Percentiles rank a stretch among this genome's conserved stretches.
Conservation (phyloP, 352 stramenopile species). For the Pythium pyrilobum region DNA sequence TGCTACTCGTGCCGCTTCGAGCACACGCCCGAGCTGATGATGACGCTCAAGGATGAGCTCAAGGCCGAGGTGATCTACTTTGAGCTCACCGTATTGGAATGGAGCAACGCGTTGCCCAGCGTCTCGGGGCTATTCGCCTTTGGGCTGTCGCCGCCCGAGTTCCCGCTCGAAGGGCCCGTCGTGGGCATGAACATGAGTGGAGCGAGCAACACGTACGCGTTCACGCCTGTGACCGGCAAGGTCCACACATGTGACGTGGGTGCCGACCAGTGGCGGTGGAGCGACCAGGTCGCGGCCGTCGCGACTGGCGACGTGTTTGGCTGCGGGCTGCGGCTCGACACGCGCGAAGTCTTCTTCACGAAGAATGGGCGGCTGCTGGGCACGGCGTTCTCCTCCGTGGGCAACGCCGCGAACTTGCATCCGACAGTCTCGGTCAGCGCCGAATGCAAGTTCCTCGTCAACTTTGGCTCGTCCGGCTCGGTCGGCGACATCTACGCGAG, state of each 20-base stretch:
- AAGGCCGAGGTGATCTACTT: constrained; percentile 83
- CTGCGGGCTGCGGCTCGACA: constrained; percentile 74
- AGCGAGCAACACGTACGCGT: constrained; percentile 53
- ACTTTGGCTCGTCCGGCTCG: constrained; percentile 42
- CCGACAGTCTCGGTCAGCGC: constrained; percentile 73
- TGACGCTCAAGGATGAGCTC: constrained; percentile 59
- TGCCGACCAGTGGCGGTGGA: constrained; percentile 72
- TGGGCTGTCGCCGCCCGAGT: constrained; percentile 61
- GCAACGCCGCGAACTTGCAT: constrained; percentile 36
- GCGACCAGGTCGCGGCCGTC: constrained; percentile 38
- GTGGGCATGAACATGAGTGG: constrained; percentile 42
- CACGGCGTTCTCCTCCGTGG: constrained; percentile 75
- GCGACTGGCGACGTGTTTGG: constrained; percentile 66
- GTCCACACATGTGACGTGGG: constrained; percentile 45
- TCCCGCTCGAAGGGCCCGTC: constrained; percentile 57
- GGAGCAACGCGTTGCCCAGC: constrained; percentile 21
- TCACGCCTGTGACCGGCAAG: constrained; percentile 62
- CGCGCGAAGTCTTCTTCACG: constrained; percentile 81
- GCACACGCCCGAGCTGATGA: constrained; percentile 62
- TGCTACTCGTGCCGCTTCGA: constrained; percentile 77
- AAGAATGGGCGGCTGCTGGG: constrained; percentile 79
- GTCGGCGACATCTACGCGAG: constrained; percentile 19
- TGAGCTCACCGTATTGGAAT: constrained; percentile 70
- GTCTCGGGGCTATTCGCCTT: constrained; percentile 30
- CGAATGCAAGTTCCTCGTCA: constrained; percentile 73